Evolutionary conservation across 139 green algal genomes (phyloP).

Genomic region (Tetraselmis chui): DNA sequence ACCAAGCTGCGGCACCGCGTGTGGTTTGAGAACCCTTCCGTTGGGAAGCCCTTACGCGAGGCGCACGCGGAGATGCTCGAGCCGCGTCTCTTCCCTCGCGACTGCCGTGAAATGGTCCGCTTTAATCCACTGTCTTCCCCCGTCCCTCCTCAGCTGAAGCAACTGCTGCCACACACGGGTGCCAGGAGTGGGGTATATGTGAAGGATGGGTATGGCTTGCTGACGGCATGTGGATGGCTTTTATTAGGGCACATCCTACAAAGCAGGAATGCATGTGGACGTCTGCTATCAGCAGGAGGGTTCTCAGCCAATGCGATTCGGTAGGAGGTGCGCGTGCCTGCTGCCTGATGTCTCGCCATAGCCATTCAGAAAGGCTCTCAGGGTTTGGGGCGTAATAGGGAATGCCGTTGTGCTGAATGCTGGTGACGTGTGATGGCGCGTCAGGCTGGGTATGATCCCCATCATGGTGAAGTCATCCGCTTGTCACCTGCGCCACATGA

Average conservation of each 20-base stretch:
- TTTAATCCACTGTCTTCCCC: too few species aligned
- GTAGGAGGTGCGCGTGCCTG: background rate
- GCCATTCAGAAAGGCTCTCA: conserved; percentile 10
- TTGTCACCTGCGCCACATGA: conserved; percentile 69
- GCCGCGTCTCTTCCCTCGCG: conserved; percentile 55
- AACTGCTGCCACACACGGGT: conserved; percentile 1
- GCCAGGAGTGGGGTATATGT: too few species aligned
- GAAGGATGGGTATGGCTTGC: too few species aligned
- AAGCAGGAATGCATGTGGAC: conserved; percentile 51
- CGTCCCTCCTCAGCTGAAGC: background rate
- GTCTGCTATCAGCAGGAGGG: conserved; percentile 42
- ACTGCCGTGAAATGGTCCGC: conserved; percentile 70
- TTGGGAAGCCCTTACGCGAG: conserved; percentile 38
- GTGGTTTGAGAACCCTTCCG: conserved; percentile 57
- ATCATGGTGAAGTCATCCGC: conserved; percentile 75
- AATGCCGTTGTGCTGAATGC: conserved; percentile 2
- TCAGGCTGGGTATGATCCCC: conserved; percentile 64
- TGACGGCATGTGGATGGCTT: too few species aligned
- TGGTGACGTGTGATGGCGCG: too few species aligned
- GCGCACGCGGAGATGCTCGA: conserved; percentile 19
- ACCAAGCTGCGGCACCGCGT: conserved; percentile 42
- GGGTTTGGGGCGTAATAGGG: background rate
- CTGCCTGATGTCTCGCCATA: conserved; percentile 1
- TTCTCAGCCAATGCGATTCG: background rate
- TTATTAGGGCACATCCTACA: conserved; percentile 72